Evolutionary conservation across 441 rosid genomes (phyloP).

Genomic region (Hypseocharis bilobata): DNA sequence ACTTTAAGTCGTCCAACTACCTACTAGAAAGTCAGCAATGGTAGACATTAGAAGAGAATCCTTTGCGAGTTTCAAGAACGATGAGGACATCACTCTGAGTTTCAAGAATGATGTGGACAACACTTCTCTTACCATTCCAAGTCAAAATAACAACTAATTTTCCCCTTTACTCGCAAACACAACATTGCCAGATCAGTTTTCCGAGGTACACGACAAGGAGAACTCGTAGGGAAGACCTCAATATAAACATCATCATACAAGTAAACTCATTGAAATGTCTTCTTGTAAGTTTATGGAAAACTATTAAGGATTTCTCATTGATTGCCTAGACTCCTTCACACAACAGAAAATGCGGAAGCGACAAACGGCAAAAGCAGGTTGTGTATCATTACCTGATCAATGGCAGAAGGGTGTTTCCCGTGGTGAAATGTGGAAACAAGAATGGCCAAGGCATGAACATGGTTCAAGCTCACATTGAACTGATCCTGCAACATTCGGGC

Average conservation of each 20-base stretch:
- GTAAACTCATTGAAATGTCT: neutral
- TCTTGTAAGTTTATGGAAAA: neutral
- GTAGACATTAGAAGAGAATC: neutral
- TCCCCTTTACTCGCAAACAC: neutral
- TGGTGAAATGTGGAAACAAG: conserved; percentile 97
- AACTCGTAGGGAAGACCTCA: neutral
- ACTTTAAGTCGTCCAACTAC: neutral
- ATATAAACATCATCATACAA: neutral
- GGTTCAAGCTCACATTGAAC: conserved; percentile 95
- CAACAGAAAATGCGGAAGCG: neutral
- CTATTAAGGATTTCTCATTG: neutral
- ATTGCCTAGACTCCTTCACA: neutral
- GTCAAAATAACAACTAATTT: neutral
- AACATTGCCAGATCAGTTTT: neutral
- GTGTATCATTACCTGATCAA: conserved; percentile 65
- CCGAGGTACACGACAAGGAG: neutral
- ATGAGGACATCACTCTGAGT: neutral
- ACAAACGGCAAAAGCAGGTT: neutral
- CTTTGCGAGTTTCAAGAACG: neutral
- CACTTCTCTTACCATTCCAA: neutral
- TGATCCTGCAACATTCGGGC: conserved; percentile 97
- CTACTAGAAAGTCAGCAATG: neutral
- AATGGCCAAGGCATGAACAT: conserved; percentile 92
- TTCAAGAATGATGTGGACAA: neutral
- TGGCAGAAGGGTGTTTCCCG: conserved; percentile 81